Percentiles rank a stretch among this genome's conserved stretches.
Conservation (phyloP, 2,329 filamentous ascomycete genomes). For the Diaporthe helianthi region DNA sequence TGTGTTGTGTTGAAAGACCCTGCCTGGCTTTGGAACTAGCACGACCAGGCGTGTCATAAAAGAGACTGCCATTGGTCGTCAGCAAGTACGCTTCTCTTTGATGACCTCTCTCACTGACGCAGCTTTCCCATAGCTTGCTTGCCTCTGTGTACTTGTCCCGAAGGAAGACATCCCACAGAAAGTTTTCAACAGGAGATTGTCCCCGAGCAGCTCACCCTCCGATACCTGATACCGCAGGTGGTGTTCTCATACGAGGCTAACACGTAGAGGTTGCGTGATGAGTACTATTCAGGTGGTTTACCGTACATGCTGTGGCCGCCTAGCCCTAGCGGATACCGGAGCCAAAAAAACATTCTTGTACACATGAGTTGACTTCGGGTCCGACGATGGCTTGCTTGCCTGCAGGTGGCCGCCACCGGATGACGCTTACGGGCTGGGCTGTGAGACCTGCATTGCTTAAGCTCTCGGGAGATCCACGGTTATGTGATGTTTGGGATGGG, state of each 20-base stretch:
- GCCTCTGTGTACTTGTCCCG: too few relatives aligned
- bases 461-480: constrained; percentile 1
- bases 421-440: background rate
- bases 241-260: background rate
- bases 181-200: too few relatives aligned
- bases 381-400: background rate
- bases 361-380: background rate
- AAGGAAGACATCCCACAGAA: too few relatives aligned
- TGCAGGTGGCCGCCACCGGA: background rate
- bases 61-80: background rate
- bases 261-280: background rate
- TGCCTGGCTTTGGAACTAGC: background rate
- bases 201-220: too few relatives aligned
- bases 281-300: background rate
- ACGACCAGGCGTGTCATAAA: background rate
- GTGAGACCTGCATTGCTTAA: constrained; percentile 15
- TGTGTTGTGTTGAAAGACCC: background rate
- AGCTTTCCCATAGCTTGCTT: too few relatives aligned
- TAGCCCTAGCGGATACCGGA: background rate
- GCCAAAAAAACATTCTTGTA: background rate
- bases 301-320: too few relatives aligned
- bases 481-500: background rate
- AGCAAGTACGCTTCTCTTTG: background rate
- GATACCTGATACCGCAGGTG: too few relatives aligned
- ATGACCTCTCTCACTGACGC: background rate